Base-by-base conservation (phyloP, 805 yeast species). In the Hanseniaspora hatyaiensis region DNA sequence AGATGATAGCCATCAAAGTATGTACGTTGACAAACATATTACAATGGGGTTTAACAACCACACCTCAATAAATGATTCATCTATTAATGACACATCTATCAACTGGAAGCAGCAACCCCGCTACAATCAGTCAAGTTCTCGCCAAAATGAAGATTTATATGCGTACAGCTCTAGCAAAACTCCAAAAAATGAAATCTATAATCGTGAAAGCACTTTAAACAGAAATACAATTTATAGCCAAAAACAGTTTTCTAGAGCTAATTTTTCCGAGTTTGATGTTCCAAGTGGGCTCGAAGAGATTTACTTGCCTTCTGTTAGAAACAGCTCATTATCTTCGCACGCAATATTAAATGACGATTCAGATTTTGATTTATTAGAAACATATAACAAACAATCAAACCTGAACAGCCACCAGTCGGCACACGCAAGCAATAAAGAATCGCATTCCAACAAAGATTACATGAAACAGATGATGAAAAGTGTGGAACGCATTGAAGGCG, bases 401-500 rank as follows among this genome's bases (percentile, higher is more conserved):
- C 3, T 22, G 6, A 20, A 26, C 8, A 12, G 6, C 8, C 16
- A 23, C n/a, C 19, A 36, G 26, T 33, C 39, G 13, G 15, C 18
- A 11, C 16, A 29, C 9, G 9, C 15, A 12, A 18, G n/a, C 29
- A n/a, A 19, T 15, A 19, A n/a, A 8, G 29, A 29, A 1, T 16
- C 15, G 0, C 23, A 34, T 9, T 38, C 48, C 1, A 31, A 34
- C 12, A 44, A 44, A 13, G 48, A 37, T 11, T 22, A 37, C 11
- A 37, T 37, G 31, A 37, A 13, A 26, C 8, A 18, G 9, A 30
- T 45, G 42, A 30, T 45, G 49, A 45, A 18, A 15, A 45, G 49
- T 45, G 42, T 32, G 6, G 49, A 28, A n/a, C 31, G 38, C 13
- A 20, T 45, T 16, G 49, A 45, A 19, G 49, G 49, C 12, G 49